phyloP scores from a whole-genome alignment of 2,329 filamentous ascomycete genomes.

The Cercospora zeina region DNA sequence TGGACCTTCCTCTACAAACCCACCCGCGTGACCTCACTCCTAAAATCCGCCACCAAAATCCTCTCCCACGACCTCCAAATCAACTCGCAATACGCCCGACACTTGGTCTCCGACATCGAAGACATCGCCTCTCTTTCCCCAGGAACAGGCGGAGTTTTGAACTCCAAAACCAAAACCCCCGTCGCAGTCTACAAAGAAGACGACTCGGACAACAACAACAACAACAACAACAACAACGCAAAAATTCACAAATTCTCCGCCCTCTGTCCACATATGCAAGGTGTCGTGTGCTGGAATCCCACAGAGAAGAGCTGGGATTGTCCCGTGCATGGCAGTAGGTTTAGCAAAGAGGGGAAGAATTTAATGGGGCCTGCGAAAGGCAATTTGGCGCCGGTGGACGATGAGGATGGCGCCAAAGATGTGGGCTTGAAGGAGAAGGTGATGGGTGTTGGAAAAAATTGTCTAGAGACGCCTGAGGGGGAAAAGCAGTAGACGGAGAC shows the following conservation, averaged over 20 bases:
- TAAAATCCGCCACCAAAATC: conserved; percentile 50
- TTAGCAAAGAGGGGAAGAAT: conserved; percentile 46
- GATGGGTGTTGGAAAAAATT: not conserved
- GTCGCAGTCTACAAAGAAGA: conserved; percentile 57
- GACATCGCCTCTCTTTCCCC: conserved; percentile 58
- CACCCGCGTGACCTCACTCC: conserved; percentile 49
- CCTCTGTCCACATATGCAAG: conserved; percentile 58
- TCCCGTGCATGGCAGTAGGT: conserved; percentile 50
- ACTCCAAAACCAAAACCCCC: conserved; percentile 50
- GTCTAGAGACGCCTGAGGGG: too few relatives aligned
- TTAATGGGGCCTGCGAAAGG: conserved; percentile 43
- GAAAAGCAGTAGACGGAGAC: too few relatives aligned
- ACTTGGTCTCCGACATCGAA: conserved; percentile 55
- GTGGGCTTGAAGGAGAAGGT: conserved; percentile 7
- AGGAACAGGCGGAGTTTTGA: conserved; percentile 55
- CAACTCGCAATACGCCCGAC: conserved; percentile 59
- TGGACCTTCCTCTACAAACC: conserved; percentile 57
- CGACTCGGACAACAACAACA: conserved; percentile 52
- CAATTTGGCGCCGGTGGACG: conserved; percentile 3
- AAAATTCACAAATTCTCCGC: conserved; percentile 54
- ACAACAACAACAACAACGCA: too few relatives aligned
- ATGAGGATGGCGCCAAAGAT: not conserved
- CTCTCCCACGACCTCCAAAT: conserved; percentile 56
- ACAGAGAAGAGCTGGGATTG: conserved; percentile 59
- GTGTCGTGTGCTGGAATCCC: conserved; percentile 59